These are phyloP conservation scores for Coprinellus micaceus DNA, from an alignment of 768 basidiomycete genomes.

Conservation along the genomic window DNA sequence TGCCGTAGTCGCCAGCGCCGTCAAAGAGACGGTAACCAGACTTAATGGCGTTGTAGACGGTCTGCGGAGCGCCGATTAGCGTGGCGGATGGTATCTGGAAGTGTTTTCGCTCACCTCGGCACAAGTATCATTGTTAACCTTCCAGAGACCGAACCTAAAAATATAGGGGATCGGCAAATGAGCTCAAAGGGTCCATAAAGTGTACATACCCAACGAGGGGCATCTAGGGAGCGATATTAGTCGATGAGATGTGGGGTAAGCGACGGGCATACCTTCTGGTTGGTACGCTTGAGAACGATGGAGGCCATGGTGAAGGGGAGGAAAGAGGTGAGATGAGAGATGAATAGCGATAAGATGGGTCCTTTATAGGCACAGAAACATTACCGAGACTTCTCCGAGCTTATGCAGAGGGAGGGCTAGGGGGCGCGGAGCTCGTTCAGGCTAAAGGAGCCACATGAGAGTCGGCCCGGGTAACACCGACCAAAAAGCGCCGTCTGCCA, in stretches of 20 bases:
- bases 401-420: not conserved
- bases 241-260: not conserved
- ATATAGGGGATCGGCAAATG: not conserved
- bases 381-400: slow-evolving; percentile 9
- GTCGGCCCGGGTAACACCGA: not conserved
- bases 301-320: slow-evolving; percentile 8
- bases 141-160: slow-evolving; percentile 31
- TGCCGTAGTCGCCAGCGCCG: slow-evolving; percentile 80
- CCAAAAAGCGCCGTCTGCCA: too few species aligned
- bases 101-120: slow-evolving; percentile 43
- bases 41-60: slow-evolving; percentile 82
- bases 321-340: not conserved
- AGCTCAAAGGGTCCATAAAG: too few species aligned
- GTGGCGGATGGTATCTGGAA: not conserved
- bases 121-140: slow-evolving; percentile 49
- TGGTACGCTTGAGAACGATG: slow-evolving; percentile 11
- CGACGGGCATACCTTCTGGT: slow-evolving; percentile 1
- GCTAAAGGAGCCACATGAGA: not conserved
- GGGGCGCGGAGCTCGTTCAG: not conserved
- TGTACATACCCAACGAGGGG: slow-evolving; percentile 12
- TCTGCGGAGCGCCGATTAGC: not conserved
- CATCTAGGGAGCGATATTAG: slow-evolving; percentile 5
- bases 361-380: not conserved
- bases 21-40: slow-evolving; percentile 84
- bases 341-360: not conserved